Base-by-base conservation (phyloP, 305 asterid genomes). In the Ilex paraguariensis region DNA sequence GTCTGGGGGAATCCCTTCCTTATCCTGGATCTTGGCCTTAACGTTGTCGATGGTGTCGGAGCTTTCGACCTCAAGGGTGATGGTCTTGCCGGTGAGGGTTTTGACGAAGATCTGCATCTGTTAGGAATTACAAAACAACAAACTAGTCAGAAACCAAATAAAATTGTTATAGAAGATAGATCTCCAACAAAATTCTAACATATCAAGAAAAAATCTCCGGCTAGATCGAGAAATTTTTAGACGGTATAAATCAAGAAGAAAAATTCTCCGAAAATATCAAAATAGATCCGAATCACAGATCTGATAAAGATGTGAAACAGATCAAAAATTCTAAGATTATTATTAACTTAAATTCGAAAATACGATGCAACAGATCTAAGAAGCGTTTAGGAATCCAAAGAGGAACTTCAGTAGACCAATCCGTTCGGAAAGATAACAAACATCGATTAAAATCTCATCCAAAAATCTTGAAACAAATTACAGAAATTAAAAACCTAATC, bases 31-130 rank as follows among this genome's bases (percentile, higher is more conserved):
- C 56, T 75, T 75, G 6, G 79, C 70, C 54, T 75, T 75, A 0
- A 75, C 79, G 0, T 75, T 75, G 31, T 75, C 79, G 0, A 75
- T 75, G 4, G 79, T 75, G 56, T 75, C 79, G 3, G 75, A 70
- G 36, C 79, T 75, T 46, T 75, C 79, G 0, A 75, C 78, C 32
- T 73, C 78, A 3, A 73, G 74, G 10, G 78, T 73, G 6, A 73
- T 73, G 0, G 79, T 74, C 69, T 74, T 74, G 0, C 81, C 81
- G 0, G 77, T 75, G 0, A 75, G 57, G 0, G 80, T 75, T 40
- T 75, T 75, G 0, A 75, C 80, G 46, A 71, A 76, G 33, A 76
- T 76, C 40, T 76, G 81, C 81, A 76, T 76, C 78, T 73, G 78
- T 40, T 5, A 36, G 9, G 15, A 21, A 7, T 17, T 6, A 0